These are phyloP conservation scores for Cercospora sesami DNA, from an alignment of 2,329 filamentous ascomycete species.

Conservation along the genomic window DNA sequence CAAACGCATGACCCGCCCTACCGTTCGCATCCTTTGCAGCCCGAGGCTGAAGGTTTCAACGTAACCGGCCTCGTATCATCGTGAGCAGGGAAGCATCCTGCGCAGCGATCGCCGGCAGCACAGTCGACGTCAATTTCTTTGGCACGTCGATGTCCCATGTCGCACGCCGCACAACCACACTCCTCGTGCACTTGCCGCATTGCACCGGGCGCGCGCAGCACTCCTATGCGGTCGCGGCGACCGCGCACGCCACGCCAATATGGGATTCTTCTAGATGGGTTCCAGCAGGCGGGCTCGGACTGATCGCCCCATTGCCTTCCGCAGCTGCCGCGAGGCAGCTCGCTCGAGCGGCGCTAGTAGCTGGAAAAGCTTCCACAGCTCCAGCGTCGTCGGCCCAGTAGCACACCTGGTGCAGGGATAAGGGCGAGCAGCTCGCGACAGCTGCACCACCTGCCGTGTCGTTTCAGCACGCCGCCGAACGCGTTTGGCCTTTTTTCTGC, in stretches of 20 bases:
- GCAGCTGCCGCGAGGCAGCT: background rate
- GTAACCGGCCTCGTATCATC: background rate
- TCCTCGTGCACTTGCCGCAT: constrained; percentile 9
- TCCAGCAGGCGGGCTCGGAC: constrained; percentile 10
- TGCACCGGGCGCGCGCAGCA: constrained; percentile 12
- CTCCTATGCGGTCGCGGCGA: constrained; percentile 9
- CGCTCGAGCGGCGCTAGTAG: constrained; percentile 6
- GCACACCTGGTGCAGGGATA: constrained; percentile 19
- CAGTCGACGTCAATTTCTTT: background rate
- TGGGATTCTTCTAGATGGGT: background rate
- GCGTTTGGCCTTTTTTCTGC: background rate
- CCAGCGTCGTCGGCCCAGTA: background rate
- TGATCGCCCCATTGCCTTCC: constrained; percentile 6
- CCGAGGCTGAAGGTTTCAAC: constrained; percentile 2
- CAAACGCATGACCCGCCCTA: constrained; percentile 13
- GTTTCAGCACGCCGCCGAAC: background rate
- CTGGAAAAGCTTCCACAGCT: constrained; percentile 22
- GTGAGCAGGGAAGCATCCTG: background rate
- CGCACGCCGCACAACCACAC: background rate
- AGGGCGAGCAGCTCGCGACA: constrained; percentile 6
- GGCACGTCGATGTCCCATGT: background rate
- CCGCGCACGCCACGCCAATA: constrained; percentile 13
- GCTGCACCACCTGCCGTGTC: background rate
- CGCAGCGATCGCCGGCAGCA: background rate
- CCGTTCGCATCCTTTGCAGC: constrained; percentile 17